A percentile compares a stretch with the other conserved stretches of the same genome.
Evolutionary conservation across 2,329 filamentous ascomycete species (phyloP).

Genomic region (Myriosclerotinia scirpicola): DNA sequence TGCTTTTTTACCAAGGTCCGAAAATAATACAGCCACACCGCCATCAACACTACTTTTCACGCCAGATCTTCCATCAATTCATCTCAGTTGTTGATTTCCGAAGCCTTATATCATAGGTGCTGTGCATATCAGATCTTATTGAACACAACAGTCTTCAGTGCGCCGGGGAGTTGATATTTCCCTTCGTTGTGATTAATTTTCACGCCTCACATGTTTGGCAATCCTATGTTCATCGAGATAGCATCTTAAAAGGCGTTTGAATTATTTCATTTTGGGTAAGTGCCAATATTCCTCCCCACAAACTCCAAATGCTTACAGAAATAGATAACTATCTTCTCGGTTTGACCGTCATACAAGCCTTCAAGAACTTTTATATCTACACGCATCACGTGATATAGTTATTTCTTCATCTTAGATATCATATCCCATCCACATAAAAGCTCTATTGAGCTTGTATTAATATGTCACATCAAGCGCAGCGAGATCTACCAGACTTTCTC

Average conservation of each 20-base stretch:
- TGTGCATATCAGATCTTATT: not conserved
- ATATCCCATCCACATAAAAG: not conserved
- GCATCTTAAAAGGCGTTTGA: not conserved
- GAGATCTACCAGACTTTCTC: constrained; percentile 32
- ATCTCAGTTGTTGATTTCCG: not conserved
- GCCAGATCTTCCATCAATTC: not conserved
- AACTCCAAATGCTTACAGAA: not conserved
- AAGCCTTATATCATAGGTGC: not conserved
- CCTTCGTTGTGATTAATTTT: not conserved
- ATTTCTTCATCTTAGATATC: not conserved
- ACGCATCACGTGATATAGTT: not conserved
- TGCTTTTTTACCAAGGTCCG: not conserved
- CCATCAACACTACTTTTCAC: not conserved
- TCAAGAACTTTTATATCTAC: too few relatives aligned
- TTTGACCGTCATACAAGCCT: not conserved
- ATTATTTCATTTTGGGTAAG: not conserved
- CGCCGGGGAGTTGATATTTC: not conserved
- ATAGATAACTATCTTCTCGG: not conserved
- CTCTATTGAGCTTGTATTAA: not conserved
- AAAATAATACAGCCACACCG: not conserved
- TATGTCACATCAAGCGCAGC: constrained; percentile 1
- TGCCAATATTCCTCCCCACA: too few relatives aligned
- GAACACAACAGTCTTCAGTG: not conserved
- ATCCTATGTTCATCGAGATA: not conserved
- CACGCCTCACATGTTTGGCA: not conserved